Conservation (phyloP, 2,329 filamentous ascomycete species). For the Penicillium sp. region DNA sequence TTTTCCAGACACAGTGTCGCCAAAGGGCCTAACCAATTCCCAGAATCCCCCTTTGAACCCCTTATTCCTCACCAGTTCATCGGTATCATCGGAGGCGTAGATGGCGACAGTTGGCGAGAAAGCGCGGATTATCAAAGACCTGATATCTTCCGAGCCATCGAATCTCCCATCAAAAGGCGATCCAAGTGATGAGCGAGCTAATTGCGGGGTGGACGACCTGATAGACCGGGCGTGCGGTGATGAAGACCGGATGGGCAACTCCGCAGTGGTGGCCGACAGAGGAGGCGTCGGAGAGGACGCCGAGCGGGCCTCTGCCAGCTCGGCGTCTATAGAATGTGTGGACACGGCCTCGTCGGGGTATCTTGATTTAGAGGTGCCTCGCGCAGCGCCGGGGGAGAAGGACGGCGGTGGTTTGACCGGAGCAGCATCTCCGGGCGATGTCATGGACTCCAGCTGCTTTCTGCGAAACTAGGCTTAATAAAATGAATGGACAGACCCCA, state of each 20-base stretch:
- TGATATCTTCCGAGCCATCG: conserved; percentile 56
- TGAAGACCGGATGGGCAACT: conserved; percentile 65
- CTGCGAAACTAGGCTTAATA: conserved; percentile 20
- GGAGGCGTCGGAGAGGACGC: conserved; percentile 57
- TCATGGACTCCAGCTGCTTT: conserved; percentile 58
- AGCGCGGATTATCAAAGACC: conserved; percentile 71
- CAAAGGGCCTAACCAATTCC: conserved; percentile 86
- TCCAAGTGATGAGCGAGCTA: conserved; percentile 48
- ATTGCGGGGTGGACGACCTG: conserved; percentile 54
- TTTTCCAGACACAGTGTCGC: conserved; percentile 82
- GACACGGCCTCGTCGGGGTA: conserved; percentile 53
- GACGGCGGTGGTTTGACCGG: conserved; percentile 68
- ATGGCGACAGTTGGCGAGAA: conserved; percentile 90
- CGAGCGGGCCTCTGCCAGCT: conserved; percentile 54
- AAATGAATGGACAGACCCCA: conserved; percentile 29
- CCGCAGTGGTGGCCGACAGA: conserved; percentile 63
- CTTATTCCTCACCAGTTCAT: conserved; percentile 76
- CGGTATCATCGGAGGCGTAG: conserved; percentile 82
- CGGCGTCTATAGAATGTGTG: conserved; percentile 43
- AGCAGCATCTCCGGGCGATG: conserved; percentile 64
- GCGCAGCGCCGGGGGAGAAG: conserved; percentile 65
- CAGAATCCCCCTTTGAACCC: conserved; percentile 80
- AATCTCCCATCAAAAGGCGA: conserved; percentile 55
- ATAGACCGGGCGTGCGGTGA: conserved; percentile 65
- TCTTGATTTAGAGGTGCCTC: conserved; percentile 61